Evolutionary conservation across 805 yeast genomes (phyloP), one percentile per base, ranked within the genome.

Genomic region (Helenozyma rhizophorensis): DNA sequence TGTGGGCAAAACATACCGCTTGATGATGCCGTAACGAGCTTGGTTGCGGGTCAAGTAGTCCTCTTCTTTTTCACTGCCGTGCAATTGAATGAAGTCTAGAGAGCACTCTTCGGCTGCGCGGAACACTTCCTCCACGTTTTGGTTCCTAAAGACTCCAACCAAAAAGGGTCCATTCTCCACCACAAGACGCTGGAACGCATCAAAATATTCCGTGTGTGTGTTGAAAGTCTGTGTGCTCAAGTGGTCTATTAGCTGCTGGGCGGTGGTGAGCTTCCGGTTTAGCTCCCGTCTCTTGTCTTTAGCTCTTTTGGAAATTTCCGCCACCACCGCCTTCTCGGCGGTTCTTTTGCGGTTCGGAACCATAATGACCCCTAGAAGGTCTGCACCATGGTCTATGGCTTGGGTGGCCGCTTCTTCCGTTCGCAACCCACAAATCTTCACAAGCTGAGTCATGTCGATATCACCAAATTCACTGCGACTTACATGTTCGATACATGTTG

Each of bases 121-220:
- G 25, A 66, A 53, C 1, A 90, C 82, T 10, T 80, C 83, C 2
- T 73, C 79, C 3, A 82, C 48, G 0, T 80, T 49, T 56, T 89
- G 97, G 54, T 93, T 86, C 38, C 89, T 68, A 62, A 90, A 87
- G 3, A 90, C 98, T 1, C 97, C 98, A 2, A 88, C 96, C 2
- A 83, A 56, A 44, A 66, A 75, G 0, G 93, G 93, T 0, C 88
- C 85, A 23, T 61, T 57, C 28, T 56, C 62, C 24, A 13, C 59
- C 36, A 56, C 45, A 25, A 48, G 47, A 36, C 42, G 9, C 4
- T 50, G 32, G 4, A 51, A 35, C n/a, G 54, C 50, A 4, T 48
- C 39, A 18, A 68, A 64, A 48, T 68, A 65, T 3, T 54, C 60
- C n/a, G 31, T 44, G 11, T 33, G 39, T 15, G 24, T 23, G 3